Evolutionary conservation across 139 green algal genomes (phyloP).

Genomic region (Coelastrella sp.): DNA sequence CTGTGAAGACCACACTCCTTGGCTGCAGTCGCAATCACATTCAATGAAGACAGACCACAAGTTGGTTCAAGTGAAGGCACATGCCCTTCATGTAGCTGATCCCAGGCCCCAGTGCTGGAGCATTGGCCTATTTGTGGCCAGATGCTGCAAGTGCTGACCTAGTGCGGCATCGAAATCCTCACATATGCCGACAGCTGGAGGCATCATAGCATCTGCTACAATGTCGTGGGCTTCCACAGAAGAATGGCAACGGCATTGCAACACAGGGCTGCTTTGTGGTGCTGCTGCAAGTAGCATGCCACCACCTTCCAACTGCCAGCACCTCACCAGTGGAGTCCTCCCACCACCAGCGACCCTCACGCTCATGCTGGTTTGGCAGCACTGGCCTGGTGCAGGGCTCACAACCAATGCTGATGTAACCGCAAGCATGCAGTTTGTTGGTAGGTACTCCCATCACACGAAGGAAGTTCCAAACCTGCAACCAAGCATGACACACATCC

Average conservation of each 20-base stretch:
- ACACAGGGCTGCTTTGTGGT: neutral
- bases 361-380: slow-evolving; percentile 96
- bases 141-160: no score
- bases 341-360: slow-evolving; percentile 99
- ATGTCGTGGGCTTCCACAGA: neutral
- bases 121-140: no score
- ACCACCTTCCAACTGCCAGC: no score
- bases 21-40: slow-evolving; percentile 34
- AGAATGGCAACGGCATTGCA: neutral
- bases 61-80: no score
- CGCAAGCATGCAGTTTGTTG: slow-evolving; percentile 93
- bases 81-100: no score
- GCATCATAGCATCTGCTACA: no score
- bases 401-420: slow-evolving; percentile 97
- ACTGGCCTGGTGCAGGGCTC: slow-evolving; percentile 96
- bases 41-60: no score
- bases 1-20: slow-evolving; percentile 99
- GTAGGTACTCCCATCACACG: slow-evolving; percentile 93
- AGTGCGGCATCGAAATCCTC: no score
- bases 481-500: neutral
- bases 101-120: no score
- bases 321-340: slow-evolving; percentile 81
- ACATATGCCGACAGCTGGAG: no score
- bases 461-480: slow-evolving; percentile 95
- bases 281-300: neutral